phyloP scores from a whole-genome alignment of 352 stramenopile genomes.

The Globisporangium canariense region DNA sequence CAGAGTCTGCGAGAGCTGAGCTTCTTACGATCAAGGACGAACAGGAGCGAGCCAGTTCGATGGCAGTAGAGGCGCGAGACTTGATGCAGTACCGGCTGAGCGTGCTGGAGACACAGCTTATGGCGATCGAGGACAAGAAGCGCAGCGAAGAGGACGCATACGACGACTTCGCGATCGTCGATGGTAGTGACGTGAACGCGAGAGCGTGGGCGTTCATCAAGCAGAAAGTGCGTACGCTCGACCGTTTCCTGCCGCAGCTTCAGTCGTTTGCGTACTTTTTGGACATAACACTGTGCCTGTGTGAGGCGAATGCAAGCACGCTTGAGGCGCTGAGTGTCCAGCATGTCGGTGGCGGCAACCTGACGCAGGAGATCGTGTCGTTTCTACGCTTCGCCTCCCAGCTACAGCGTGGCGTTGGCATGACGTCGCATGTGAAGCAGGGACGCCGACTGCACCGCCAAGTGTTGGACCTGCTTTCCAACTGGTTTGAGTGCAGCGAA shows the following conservation, averaged over 20 bases:
- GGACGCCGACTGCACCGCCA: conserved; percentile 28
- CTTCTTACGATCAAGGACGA: neutral
- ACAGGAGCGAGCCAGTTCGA: neutral
- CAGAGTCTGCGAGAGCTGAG: neutral
- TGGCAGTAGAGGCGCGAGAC: neutral
- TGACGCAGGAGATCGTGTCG: conserved; percentile 19
- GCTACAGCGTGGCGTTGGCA: conserved; percentile 14
- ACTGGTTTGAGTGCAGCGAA: conserved; percentile 43
- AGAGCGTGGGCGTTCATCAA: conserved; percentile 19
- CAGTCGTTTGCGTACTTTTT: conserved; percentile 31
- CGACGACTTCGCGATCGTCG: conserved; percentile 2
- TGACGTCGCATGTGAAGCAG: conserved; percentile 18
- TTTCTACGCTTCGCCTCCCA: conserved; percentile 22
- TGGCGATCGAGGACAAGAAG: conserved; percentile 15
- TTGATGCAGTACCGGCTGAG: conserved; percentile 6
- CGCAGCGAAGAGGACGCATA: conserved; percentile 5
- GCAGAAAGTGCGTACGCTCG: conserved; percentile 24
- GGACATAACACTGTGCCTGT: conserved; percentile 30
- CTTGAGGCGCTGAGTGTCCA: conserved; percentile 26
- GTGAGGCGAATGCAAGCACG: conserved; percentile 28
- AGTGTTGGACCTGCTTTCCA: conserved; percentile 33
- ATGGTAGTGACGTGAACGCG: neutral
- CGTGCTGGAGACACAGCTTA: conserved; percentile 16
- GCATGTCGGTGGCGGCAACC: conserved; percentile 10
- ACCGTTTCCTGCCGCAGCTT: conserved; percentile 41